phyloP scores from a whole-genome alignment of 305 asterid species.

The Petunia hybrid region DNA sequence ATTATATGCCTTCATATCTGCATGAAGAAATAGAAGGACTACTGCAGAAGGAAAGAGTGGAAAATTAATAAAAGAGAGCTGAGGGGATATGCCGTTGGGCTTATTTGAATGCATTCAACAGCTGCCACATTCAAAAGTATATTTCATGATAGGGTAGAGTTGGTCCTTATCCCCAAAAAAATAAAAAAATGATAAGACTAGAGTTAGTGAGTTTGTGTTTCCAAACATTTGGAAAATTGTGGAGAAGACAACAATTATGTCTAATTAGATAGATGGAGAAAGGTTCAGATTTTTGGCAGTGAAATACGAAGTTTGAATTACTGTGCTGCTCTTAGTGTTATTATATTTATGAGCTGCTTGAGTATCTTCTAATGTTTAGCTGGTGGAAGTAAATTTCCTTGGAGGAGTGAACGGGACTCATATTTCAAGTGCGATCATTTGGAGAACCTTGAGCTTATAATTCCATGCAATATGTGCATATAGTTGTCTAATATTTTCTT shows the following conservation, averaged over 20 bases:
- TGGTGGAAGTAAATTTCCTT: not conserved
- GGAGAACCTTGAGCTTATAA: conserved; percentile 4
- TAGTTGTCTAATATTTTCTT: not conserved
- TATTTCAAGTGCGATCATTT: not conserved
- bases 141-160: not conserved
- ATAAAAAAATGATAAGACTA: not conserved
- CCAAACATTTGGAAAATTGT: not conserved
- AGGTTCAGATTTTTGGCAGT: not conserved
- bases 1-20: not conserved
- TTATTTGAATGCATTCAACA: not conserved
- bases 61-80: not conserved
- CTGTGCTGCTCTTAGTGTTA: not conserved
- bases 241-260: not conserved
- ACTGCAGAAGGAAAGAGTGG: not conserved
- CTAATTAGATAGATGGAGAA: not conserved
- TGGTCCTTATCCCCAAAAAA: not conserved
- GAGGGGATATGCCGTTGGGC: not conserved
- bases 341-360: not conserved
- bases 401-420: conserved; percentile 11
- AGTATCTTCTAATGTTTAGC: not conserved
- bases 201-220: not conserved
- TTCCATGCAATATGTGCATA: conserved; percentile 1
- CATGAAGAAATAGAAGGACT: not conserved
- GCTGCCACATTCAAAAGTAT: not conserved
- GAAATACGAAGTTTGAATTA: not conserved